Percentiles rank a stretch among this genome's conserved stretches.
phyloP scores from a whole-genome alignment of 2,329 filamentous ascomycete species.

The Nigrospora osmanthi region DNA sequence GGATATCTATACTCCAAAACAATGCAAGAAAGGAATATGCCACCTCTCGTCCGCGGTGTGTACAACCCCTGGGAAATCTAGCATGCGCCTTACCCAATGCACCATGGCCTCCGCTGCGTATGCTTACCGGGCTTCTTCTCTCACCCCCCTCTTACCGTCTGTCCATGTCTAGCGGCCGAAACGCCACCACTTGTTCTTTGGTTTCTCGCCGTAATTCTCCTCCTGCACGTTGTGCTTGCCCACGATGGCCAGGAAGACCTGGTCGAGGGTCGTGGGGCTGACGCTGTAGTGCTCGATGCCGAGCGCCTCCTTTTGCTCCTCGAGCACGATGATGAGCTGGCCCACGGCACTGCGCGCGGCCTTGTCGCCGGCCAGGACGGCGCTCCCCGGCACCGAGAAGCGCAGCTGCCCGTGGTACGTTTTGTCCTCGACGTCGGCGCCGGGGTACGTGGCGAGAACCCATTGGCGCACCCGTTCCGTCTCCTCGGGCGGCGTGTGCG shows the following conservation, averaged over 20 bases:
- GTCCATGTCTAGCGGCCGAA: background rate
- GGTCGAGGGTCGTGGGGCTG: conserved; percentile 78
- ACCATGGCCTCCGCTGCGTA: too few relatives aligned
- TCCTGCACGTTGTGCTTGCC: conserved; percentile 71
- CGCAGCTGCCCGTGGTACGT: conserved; percentile 80
- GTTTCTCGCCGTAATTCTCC: conserved; percentile 44
- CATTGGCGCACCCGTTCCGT: conserved; percentile 60
- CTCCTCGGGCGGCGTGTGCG: conserved; percentile 61
- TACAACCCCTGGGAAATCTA: too few relatives aligned
- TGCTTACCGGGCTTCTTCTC: too few relatives aligned
- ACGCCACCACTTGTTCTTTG: background rate
- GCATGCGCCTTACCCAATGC: too few relatives aligned
- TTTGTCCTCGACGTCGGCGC: conserved; percentile 62
- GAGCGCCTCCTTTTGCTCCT: conserved; percentile 59
- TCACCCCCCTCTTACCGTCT: too few relatives aligned
- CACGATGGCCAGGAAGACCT: conserved; percentile 84
- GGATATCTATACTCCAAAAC: too few relatives aligned
- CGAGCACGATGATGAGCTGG: conserved; percentile 62
- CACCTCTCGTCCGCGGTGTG: too few relatives aligned
- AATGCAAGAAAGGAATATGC: too few relatives aligned
- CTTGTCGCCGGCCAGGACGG: conserved; percentile 18
- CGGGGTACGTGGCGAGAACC: conserved; percentile 53
- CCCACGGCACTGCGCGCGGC: conserved; percentile 48
- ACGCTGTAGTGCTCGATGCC: conserved; percentile 84
- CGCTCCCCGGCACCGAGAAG: conserved; percentile 62